Base-by-base conservation (phyloP, 371 early-diverging fungal genomes). In the Rhizopus arrhizus region DNA sequence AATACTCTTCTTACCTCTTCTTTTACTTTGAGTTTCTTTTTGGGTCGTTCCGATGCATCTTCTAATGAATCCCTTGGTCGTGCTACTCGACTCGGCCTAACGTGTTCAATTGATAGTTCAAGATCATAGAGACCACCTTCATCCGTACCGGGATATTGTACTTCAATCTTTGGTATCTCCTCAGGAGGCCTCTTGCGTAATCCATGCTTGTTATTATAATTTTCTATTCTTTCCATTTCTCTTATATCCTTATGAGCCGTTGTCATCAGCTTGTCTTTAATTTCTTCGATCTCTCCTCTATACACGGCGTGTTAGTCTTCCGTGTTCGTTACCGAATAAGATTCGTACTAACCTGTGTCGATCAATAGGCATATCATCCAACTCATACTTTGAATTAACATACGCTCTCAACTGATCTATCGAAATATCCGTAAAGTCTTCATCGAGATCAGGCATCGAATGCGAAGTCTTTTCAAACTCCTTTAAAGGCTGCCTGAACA, bases 141-240 rank as follows among this genome's bases (percentile, higher is more conserved):
- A 5, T 69, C 59, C 10, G 66, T 68, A 10, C 63, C 54, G 7
- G 70, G 22, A 10, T 68, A 59, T 16, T 62, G 22, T 22, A 22
- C 22, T 22, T 22, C 22, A 22, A 22, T 22, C 22, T 22, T 64
- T 43, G 65, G 62, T 49, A 58, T 56, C 22, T 68, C 63, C 3
- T 53, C 59, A 3, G 76, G 67, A 11, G 74, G 73, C 32, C 69
- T 72, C 34, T 74, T 72, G 47, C 74, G 73, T 40, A 79, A 59
- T 1, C 80, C 80, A 58, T 79, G 74, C 34, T 76, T 76, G 40
- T 70, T 79, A 58, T 62, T 68, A 46, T 65, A 74, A 8, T 65
- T 70, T 35, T 74, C 73, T 11, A 62, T 64, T 9, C 41, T 63
- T 40, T 61, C 66, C 63, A 61, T 60, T 46, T 66, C 46, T 31